Conservation (phyloP, 176 grass and related monocot species). For the Carex scoparia region DNA sequence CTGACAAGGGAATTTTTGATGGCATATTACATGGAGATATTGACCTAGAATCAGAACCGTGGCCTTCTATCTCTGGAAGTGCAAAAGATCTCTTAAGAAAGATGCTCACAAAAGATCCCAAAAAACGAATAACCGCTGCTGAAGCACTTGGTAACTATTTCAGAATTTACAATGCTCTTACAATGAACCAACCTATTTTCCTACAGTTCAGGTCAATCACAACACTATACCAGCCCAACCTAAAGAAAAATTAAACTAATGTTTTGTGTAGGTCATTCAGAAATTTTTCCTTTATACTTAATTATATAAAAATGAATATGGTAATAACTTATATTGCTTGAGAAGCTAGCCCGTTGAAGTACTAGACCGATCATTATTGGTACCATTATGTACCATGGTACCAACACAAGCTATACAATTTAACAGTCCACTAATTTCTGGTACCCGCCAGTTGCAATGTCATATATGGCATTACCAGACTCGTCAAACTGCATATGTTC, state of each 20-base stretch:
- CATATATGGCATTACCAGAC: background rate
- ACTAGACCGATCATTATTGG: background rate
- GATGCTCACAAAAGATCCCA: constrained; percentile 33
- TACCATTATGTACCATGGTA: background rate
- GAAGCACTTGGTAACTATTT: constrained; percentile 12
- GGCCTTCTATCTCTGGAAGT: constrained; percentile 36
- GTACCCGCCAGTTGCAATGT: background rate
- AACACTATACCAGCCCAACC: background rate
- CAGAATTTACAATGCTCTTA: background rate
- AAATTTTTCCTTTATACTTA: background rate
- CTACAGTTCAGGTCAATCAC: background rate
- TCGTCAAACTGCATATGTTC: background rate
- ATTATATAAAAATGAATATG: background rate
- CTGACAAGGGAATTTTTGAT: constrained; percentile 36
- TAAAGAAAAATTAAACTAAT: background rate
- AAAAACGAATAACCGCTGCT: constrained; percentile 34
- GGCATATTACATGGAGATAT: constrained; percentile 27
- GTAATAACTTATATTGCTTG: background rate
- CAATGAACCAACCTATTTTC: background rate
- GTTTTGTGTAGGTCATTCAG: background rate
- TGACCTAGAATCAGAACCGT: constrained; percentile 22
- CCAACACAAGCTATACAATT: background rate
- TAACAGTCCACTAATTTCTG: background rate
- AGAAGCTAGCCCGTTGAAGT: background rate
- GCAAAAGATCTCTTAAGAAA: constrained; percentile 40